Evolutionary conservation across 179 eudicot species (phyloP).

Genomic region (Gypsophila paniculata): DNA sequence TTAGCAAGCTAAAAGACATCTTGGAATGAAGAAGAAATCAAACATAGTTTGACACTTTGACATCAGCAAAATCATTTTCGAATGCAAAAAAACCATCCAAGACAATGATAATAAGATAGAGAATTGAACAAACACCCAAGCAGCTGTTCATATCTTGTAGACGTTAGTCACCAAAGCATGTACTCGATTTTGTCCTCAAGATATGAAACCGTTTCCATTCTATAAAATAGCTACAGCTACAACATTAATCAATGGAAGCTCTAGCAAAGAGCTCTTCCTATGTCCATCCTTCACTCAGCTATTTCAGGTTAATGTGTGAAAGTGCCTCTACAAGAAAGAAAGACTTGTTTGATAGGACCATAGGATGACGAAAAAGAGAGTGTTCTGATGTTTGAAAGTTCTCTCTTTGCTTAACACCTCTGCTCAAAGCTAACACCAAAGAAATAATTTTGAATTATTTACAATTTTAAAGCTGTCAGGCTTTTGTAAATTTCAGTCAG

Average conservation of each 20-base stretch:
- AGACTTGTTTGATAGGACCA: no score
- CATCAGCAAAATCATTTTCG: neutral
- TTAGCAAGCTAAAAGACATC: conserved; percentile 6
- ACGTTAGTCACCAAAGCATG: neutral
- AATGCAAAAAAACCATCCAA: neutral
- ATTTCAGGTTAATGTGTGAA: no score
- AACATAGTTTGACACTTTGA: neutral
- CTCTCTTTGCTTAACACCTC: no score
- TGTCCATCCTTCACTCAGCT: no score
- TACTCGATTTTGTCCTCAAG: neutral
- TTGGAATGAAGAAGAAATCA: conserved; percentile 4
- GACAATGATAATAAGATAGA: neutral
- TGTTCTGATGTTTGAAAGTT: no score
- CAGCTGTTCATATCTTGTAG: neutral
- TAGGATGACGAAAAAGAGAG: no score
- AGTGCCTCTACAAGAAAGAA: no score
- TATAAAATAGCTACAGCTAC: neutral
- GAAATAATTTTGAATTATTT: no score
- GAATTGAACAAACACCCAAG: neutral
- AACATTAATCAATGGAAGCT: neutral
- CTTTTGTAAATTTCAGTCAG: no score
- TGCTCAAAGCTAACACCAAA: no score
- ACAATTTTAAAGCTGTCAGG: no score
- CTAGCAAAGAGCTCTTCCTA: no score
- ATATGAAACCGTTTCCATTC: neutral